Conservation (phyloP, 805 yeast species). For the Candida cerambycidarum region DNA sequence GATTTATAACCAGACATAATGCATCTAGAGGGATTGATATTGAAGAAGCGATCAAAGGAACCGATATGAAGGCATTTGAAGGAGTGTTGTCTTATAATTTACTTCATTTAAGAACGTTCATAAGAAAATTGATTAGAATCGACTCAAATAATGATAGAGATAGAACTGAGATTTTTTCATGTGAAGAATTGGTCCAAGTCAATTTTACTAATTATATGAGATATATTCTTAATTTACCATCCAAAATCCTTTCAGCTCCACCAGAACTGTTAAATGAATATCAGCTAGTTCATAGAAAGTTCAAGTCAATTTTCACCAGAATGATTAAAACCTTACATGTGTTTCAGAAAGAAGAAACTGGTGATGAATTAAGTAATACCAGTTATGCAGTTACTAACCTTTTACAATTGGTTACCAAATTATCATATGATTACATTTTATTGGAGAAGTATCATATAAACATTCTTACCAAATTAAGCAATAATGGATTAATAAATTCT, state of each 20-base stretch:
- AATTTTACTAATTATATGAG: conserved; percentile 39
- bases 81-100: conserved; percentile 31
- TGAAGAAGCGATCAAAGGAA: conserved; percentile 16
- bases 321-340: conserved; percentile 27
- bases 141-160: conserved; percentile 9
- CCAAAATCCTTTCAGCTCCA: conserved; percentile 12
- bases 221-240: conserved; percentile 33
- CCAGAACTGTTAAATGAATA: conserved; percentile 19
- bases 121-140: conserved; percentile 24
- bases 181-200: conserved; percentile 40
- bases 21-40: conserved; percentile 20
- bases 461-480: conserved; percentile 32
- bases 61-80: conserved; percentile 28
- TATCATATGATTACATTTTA: conserved; percentile 37
- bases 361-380: conserved; percentile 18
- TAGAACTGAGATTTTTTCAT: conserved; percentile 14
- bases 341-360: conserved; percentile 29
- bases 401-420: conserved; percentile 33
- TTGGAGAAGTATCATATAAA: conserved; percentile 41
- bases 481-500: conserved; percentile 31
- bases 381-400: conserved; percentile 19
- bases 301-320: conserved; percentile 24
- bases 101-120: conserved; percentile 24
- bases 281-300: conserved; percentile 28
- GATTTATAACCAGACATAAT: conserved; percentile 15